Conservation (phyloP, 148 eudicot genomes). For the Pouteria glomerata region DNA sequence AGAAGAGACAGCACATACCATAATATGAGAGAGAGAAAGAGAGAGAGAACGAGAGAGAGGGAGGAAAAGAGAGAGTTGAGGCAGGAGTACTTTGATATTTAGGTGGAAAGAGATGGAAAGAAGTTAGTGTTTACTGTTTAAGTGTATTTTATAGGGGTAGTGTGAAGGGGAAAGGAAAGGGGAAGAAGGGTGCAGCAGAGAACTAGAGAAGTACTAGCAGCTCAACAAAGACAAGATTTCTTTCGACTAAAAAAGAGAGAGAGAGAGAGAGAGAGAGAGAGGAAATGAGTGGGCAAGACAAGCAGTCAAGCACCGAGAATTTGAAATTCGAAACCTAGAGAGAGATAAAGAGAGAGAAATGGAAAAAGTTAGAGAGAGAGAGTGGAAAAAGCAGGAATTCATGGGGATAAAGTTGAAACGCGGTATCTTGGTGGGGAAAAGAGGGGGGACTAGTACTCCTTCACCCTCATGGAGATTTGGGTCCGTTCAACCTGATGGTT, state of each 20-base stretch:
- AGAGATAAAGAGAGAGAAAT: slow-evolving; percentile 13
- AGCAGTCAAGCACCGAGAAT: slow-evolving; percentile 13
- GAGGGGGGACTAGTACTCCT: slow-evolving; percentile 59
- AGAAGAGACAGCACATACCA: neutral
- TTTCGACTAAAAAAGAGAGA: neutral
- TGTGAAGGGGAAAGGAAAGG: neutral
- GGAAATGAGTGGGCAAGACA: neutral
- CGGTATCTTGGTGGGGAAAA: slow-evolving; percentile 52
- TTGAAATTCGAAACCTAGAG: slow-evolving; percentile 15
- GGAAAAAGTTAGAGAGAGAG: slow-evolving; percentile 33
- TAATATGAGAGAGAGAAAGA: neutral
- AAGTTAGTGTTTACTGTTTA: neutral
- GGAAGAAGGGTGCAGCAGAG: no score
- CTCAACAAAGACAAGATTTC: neutral
- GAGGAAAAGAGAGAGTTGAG: neutral
- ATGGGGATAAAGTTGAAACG: slow-evolving; percentile 61
- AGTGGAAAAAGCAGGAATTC: slow-evolving; percentile 36
- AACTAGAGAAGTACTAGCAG: neutral
- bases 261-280: neutral
- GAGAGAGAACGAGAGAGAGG: neutral
- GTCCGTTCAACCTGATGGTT: slow-evolving; percentile 22
- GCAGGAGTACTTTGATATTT: no score
- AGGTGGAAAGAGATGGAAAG: neutral
- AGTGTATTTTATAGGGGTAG: neutral
- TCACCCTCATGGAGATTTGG: slow-evolving; percentile 68